Evolutionary conservation across 1,284 basidiomycete genomes (phyloP).

Genomic region (Wallemia hederae): DNA sequence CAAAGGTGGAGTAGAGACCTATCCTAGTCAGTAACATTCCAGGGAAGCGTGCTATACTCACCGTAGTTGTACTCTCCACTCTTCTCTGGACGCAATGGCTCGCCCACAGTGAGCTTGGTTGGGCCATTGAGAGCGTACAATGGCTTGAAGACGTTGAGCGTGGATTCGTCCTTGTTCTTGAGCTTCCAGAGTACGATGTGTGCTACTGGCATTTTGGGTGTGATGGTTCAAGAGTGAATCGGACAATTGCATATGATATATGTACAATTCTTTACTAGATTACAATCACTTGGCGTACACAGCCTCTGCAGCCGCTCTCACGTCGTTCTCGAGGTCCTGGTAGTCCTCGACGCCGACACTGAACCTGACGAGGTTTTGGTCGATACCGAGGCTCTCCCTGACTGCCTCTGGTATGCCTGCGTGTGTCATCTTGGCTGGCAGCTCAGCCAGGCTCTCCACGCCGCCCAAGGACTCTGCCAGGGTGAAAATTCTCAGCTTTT

Average conservation of each 20-base stretch:
- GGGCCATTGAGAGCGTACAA: not conserved
- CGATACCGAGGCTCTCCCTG: slow-evolving; percentile 41
- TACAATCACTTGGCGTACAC: slow-evolving; percentile 9
- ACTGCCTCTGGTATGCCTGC: slow-evolving; percentile 39
- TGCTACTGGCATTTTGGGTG: not conserved
- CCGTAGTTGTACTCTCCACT: not conserved
- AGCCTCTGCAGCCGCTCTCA: slow-evolving; percentile 34
- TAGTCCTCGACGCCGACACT: slow-evolving; percentile 69
- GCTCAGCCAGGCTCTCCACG: slow-evolving; percentile 64
- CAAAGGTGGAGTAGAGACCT: not conserved
- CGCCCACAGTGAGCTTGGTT: not conserved
- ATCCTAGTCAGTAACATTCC: no score
- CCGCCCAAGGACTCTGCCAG: slow-evolving; percentile 76
- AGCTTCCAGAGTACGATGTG: not conserved
- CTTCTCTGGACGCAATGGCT: not conserved
- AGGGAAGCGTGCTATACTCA: not conserved
- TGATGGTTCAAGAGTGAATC: not conserved
- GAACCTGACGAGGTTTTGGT: slow-evolving; percentile 46
- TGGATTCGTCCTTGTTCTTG: not conserved
- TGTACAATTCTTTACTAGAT: no score
- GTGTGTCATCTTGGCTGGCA: slow-evolving; percentile 62
- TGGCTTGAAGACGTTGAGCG: not conserved
- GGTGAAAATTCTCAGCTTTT: slow-evolving; percentile 36
- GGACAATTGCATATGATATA: not conserved
- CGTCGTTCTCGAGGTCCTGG: slow-evolving; percentile 46